A percentile compares a stretch with the other conserved stretches of the same genome.
These are phyloP conservation scores for Rhizopus sp. DNA, from an alignment of 371 early-diverging fungal species.

Conservation along the genomic window DNA sequence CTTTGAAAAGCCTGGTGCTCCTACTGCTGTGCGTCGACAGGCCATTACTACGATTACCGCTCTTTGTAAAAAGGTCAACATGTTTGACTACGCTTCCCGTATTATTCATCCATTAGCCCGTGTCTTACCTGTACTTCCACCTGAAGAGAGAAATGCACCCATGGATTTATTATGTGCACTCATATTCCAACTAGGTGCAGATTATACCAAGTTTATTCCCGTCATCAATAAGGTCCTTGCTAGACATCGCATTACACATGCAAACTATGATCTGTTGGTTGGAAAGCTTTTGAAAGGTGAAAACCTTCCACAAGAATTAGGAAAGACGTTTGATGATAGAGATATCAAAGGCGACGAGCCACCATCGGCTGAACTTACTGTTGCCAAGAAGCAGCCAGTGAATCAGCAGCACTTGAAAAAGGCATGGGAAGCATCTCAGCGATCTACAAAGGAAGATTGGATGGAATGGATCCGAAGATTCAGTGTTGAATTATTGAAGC, in stretches of 20 bases:
- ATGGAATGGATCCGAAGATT: conserved; percentile 93
- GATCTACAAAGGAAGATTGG: conserved; percentile 96
- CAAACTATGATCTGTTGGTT: conserved; percentile 73
- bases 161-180: conserved; percentile 87
- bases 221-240: conserved; percentile 78
- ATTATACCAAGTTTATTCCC: conserved; percentile 90
- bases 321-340: conserved; percentile 49
- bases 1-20: conserved; percentile 76
- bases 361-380: conserved; percentile 55
- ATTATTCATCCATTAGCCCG: conserved; percentile 91
- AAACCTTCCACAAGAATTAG: conserved; percentile 71
- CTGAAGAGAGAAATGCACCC: conserved; percentile 67
- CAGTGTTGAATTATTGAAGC: conserved; percentile 91
- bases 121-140: conserved; percentile 61
- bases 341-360: conserved; percentile 50
- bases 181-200: conserved; percentile 84
- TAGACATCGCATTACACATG: conserved; percentile 67
- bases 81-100: conserved; percentile 89
- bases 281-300: conserved; percentile 79
- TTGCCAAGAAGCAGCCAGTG: conserved; percentile 76
- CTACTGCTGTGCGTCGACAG: conserved; percentile 64
- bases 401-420: conserved; percentile 88
- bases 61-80: conserved; percentile 78
- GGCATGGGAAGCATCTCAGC: conserved; percentile 92
- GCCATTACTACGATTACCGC: conserved; percentile 83